Evolutionary conservation across 192 early-diverging fungal genomes (phyloP).

Genomic region (Rhizophagus clarus): DNA sequence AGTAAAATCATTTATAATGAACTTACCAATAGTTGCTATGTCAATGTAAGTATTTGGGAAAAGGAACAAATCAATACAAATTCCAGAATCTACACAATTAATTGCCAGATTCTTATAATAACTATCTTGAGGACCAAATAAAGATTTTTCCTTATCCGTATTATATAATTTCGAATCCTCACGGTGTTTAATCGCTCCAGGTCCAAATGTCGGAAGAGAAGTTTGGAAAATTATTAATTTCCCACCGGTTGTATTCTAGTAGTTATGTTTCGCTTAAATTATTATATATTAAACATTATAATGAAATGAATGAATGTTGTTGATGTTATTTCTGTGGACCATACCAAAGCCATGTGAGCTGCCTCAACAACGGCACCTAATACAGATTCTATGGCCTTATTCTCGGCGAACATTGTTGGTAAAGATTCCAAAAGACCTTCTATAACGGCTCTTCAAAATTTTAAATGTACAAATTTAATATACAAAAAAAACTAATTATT

Average conservation of each 20-base stretch:
- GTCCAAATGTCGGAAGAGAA: constrained; percentile 82
- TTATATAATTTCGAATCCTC: constrained; percentile 90
- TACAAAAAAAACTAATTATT: constrained; percentile 22
- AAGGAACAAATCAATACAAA: constrained; percentile 88
- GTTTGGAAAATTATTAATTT: constrained; percentile 91
- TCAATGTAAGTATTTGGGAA: constrained; percentile 91
- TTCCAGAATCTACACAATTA: constrained; percentile 78
- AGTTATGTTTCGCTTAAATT: too few relatives aligned
- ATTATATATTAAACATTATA: not conserved
- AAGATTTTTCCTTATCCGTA: constrained; percentile 86
- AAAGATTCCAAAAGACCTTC: constrained; percentile 80
- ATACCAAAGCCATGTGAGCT: constrained; percentile 70
- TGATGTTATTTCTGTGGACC: not conserved
- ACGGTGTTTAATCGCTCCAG: constrained; percentile 82
- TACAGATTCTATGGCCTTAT: constrained; percentile 70
- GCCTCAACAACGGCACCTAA: constrained; percentile 84
- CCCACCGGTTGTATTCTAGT: constrained; percentile 74
- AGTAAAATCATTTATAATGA: not conserved
- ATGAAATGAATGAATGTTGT: constrained; percentile 6
- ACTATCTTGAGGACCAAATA: constrained; percentile 85
- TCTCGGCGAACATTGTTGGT: constrained; percentile 81
- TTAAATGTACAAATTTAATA: constrained; percentile 9
- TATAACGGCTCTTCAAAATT: constrained; percentile 62
- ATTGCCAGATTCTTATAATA: constrained; percentile 85
- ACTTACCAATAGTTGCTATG: constrained; percentile 77